Base-by-base conservation (phyloP, 768 basidiomycete species). In the Kwoniella newhampshirensis region DNA sequence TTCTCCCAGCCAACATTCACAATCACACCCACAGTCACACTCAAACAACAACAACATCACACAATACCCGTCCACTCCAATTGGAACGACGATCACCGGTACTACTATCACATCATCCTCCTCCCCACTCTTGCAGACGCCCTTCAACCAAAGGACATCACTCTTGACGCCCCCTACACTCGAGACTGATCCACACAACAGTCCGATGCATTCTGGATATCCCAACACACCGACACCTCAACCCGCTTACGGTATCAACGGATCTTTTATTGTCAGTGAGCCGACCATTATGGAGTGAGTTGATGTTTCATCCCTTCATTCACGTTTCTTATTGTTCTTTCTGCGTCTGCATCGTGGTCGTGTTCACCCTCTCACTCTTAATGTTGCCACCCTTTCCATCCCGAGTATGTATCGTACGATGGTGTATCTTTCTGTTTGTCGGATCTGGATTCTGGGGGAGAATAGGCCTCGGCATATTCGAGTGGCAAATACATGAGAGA, bases 171-270 rank as follows among this genome's bases (percentile, higher is more conserved):
- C 50, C 11, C 50, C 56, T 11, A 51, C 50, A 30, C 25, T 51
- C 12, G 57, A 48, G 50, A 52, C 35, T 36, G 8, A 12, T 57
- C 40, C 30, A 57, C 40, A 39, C 46, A 23, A 11, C 60, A 58
- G 32, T 32, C 56, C 56, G 26, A 58, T 58, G 56, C 56, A 58
- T 45, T 55, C 62, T 37, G 37, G 55, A 17, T 70, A 70, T 26
- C 59, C 64, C n/a, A 57, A 54, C 40, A 64, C 68, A 11, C 68
- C 68, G 37, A 67, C 68, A 2, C 68, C 68, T 18, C 64, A 60
- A 37, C 36, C 51, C n/a, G 20, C 53, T 8, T 66, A 59, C 54
- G 68, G 68, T 35, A 49, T 70, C 49, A 59, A 57, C 47, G 68
- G 65, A n/a, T 52, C 54, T 15, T 50, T 70, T 17, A 60, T 70